A percentile compares a stretch with the other conserved stretches of the same genome.
These are phyloP conservation scores for Parafenestella ontariensis DNA, from an alignment of 2,329 filamentous ascomycete species.

Conservation along the genomic window DNA sequence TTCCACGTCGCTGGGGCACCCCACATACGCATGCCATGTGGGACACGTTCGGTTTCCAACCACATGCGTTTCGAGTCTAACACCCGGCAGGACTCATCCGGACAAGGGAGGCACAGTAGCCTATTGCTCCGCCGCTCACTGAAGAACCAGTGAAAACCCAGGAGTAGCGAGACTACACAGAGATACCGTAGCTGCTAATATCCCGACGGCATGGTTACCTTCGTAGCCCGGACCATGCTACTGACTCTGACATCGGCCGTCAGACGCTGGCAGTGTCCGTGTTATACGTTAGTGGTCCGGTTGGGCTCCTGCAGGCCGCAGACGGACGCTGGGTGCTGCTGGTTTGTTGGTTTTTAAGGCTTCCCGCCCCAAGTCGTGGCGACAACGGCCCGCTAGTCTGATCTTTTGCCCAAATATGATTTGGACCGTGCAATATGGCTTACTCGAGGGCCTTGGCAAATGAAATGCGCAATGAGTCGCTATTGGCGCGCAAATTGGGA, in stretches of 20 bases:
- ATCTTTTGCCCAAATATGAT: conserved; percentile 16
- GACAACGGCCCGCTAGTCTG: conserved; percentile 33
- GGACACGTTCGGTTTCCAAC: conserved; percentile 3
- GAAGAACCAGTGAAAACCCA: conserved; percentile 10
- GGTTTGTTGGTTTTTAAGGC: conserved; percentile 19
- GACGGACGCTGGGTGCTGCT: conserved; percentile 4
- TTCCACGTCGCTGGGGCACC: conserved; percentile 9
- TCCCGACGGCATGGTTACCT: conserved; percentile 17
- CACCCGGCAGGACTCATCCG: conserved; percentile 11
- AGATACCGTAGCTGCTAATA: conserved; percentile 5
- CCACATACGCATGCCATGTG: conserved; percentile 10
- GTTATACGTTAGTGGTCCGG: conserved; percentile 11
- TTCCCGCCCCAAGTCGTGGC: conserved; percentile 30
- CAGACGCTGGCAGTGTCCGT: conserved; percentile 4
- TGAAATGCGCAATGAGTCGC: conserved; percentile 3
- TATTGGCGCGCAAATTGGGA: conserved; percentile 9
- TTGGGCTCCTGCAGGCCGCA: conserved; percentile 12
- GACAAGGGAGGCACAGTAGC: conserved; percentile 5
- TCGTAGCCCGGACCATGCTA: conserved; percentile 11
- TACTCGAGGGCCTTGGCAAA: conserved; percentile 14
- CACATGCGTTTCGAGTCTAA: conserved; percentile 9
- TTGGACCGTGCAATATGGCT: conserved; percentile 17
- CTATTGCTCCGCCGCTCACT: conserved; percentile 19
- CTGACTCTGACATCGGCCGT: conserved; percentile 13
- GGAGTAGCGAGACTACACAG: not conserved